Evolutionary conservation across 768 basidiomycete genomes (phyloP), one percentile per base, ranked within the genome.

Genomic region (Rhodotorula taiwanensis): DNA sequence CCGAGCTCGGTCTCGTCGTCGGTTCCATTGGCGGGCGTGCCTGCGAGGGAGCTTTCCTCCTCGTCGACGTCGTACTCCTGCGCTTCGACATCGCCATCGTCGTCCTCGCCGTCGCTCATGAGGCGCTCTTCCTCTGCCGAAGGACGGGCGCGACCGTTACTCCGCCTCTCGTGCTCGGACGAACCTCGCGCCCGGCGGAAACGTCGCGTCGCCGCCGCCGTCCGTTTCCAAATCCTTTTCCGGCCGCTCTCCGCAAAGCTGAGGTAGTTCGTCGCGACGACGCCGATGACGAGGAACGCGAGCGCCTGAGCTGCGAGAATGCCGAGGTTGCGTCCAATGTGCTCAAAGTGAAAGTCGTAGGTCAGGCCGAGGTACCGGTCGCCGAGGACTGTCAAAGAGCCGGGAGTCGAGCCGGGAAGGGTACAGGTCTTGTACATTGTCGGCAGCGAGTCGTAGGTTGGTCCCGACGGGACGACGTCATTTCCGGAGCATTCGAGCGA

Each of bases 351-450:
- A 77, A 74, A 77, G 77, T 58, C 76, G 78, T 69, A 84, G 44
- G 62, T 71, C 6, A 80, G 82, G 16, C 76, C 67, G 52, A 92
- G 76, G 74, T 95, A 95, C 77, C 48, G 84, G 81, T 66, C 86
- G 73, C 61, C 72, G 65, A 51, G 78, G 74, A 69, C 86, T 83
- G 77, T 54, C 57, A 77, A 77, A 36, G 79, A 80, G 1, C 88
- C 88, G 0, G 80, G 75, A 27, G 70, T 1, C 13, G 86, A 89
- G 27, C 67, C 67, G 44, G 63, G 67, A 13, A 69, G 57, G 39
- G 58, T 31, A 55, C 67, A 69, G 20, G 67, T 69, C 25, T 65
- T 60, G 54, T 54, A 62, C 0, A 44, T 21, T 5, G 49, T 50
- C 30, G 61, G 47, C 25, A 42, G 7, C 7, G 51, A 9, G n/a